Evolutionary conservation across 75 land plant genomes (phyloP).

Genomic region (Pinus tabuliformis): DNA sequence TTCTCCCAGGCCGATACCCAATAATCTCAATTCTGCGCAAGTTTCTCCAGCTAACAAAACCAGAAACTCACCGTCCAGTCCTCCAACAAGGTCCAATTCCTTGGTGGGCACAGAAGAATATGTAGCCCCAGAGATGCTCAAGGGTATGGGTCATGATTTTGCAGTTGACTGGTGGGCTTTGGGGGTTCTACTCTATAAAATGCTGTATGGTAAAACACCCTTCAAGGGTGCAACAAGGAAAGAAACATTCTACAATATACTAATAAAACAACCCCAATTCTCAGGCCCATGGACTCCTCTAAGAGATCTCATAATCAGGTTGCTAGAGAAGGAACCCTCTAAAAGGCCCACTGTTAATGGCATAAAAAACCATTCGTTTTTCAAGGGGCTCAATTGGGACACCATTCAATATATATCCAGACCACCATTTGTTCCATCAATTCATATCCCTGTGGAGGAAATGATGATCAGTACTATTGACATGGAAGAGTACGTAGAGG

Average conservation of each 20-base stretch:
- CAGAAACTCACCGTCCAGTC: too few species aligned
- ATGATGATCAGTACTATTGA: not conserved
- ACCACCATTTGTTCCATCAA: not conserved
- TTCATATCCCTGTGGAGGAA: not conserved
- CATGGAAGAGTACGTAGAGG: not conserved
- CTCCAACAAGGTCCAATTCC: slow-evolving; percentile 36
- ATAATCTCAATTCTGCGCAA: too few species aligned
- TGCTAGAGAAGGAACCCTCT: slow-evolving; percentile 70
- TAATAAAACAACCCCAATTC: slow-evolving; percentile 50
- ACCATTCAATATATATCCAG: not conserved
- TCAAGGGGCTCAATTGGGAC: not conserved
- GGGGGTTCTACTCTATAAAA: slow-evolving; percentile 69
- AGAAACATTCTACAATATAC: slow-evolving; percentile 58
- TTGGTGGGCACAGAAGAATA: slow-evolving; percentile 88
- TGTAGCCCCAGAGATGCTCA: slow-evolving; percentile 77
- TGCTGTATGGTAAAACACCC: slow-evolving; percentile 64
- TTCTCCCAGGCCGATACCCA: too few species aligned
- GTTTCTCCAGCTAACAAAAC: too few species aligned
- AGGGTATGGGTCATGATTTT: slow-evolving; percentile 69
- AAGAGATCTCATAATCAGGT: slow-evolving; percentile 45
- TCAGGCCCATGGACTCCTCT: slow-evolving; percentile 33
- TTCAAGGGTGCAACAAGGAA: slow-evolving; percentile 70
- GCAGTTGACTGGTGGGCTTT: slow-evolving; percentile 87
- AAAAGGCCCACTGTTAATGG: slow-evolving; percentile 37
- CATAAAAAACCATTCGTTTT: not conserved